Percentiles rank a stretch among this genome's conserved stretches.
These are phyloP conservation scores for Botrytis fabae DNA, from an alignment of 2,329 filamentous ascomycete species.

Conservation along the genomic window DNA sequence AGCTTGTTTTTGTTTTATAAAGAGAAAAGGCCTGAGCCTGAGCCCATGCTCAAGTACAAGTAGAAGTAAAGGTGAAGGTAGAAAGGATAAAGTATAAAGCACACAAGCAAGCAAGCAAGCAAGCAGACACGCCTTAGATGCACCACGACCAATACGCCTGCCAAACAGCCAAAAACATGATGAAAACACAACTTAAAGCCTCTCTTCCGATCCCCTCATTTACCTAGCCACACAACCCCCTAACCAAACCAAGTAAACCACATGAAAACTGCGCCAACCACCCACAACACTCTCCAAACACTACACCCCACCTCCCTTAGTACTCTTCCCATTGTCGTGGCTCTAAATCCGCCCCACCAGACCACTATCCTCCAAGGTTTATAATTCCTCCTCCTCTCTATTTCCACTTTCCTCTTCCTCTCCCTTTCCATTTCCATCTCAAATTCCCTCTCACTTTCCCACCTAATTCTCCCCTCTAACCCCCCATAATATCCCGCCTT, in stretches of 20 bases:
- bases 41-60: not conserved
- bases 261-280: slow-evolving; percentile 26
- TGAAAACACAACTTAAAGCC: not conserved
- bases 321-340: slow-evolving; percentile 50
- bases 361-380: slow-evolving; percentile 5
- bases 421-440: slow-evolving; percentile 16
- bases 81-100: not conserved
- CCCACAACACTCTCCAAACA: slow-evolving; percentile 60
- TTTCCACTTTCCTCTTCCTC: slow-evolving; percentile 10
- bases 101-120: not conserved
- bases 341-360: slow-evolving; percentile 33
- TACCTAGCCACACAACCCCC: not conserved
- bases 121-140: not conserved
- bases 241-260: slow-evolving; percentile 28
- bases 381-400: slow-evolving; percentile 14
- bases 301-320: slow-evolving; percentile 61
- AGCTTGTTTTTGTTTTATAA: not conserved
- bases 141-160: not conserved
- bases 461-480: slow-evolving; percentile 20
- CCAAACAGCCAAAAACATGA: not conserved
- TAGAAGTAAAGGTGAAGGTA: not conserved
- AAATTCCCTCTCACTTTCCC: slow-evolving; percentile 19
- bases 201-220: too few species aligned
- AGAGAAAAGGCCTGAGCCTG: not conserved
- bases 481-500: slow-evolving; percentile 26